These are phyloP conservation scores for Bacidia rubella DNA, from an alignment of 495 filamentous ascomycete species.

Conservation along the genomic window DNA sequence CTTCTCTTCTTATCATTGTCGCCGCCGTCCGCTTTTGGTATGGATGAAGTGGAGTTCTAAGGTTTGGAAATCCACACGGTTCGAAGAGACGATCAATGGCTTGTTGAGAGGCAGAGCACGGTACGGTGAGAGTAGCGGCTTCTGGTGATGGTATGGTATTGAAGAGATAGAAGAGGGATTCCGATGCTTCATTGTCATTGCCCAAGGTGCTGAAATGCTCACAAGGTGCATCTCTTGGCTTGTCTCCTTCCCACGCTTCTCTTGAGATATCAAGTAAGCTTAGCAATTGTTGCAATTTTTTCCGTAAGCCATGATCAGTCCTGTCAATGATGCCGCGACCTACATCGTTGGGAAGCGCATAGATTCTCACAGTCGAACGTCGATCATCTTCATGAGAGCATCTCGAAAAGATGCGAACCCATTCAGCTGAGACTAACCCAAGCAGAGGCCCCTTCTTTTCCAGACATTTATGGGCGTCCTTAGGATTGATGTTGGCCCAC, in stretches of 20 bases:
- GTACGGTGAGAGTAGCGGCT: slow-evolving; percentile 38
- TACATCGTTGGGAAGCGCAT: slow-evolving; percentile 54
- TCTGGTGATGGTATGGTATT: slow-evolving; percentile 67
- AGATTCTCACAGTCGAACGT: slow-evolving; percentile 38
- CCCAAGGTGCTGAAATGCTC: slow-evolving; percentile 7
- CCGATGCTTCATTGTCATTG: slow-evolving; percentile 37
- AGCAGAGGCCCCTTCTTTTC: not conserved
- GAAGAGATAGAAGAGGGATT: slow-evolving; percentile 69
- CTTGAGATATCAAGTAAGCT: slow-evolving; percentile 40
- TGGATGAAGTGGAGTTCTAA: slow-evolving; percentile 55
- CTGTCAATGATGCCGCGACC: slow-evolving; percentile 35
- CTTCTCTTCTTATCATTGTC: slow-evolving; percentile 74
- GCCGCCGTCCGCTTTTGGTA: slow-evolving; percentile 78
- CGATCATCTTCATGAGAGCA: slow-evolving; percentile 7
- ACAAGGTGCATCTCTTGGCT: not conserved
- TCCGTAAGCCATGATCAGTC: slow-evolving; percentile 27
- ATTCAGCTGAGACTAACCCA: not conserved
- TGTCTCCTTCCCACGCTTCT: slow-evolving; percentile 42
- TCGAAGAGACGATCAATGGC: slow-evolving; percentile 52
- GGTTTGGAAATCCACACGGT: slow-evolving; percentile 34
- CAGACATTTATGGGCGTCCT: not conserved
- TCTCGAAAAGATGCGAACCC: slow-evolving; percentile 9
- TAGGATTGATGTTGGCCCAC: not conserved
- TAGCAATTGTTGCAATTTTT: slow-evolving; percentile 38
- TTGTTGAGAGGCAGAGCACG: slow-evolving; percentile 39